These are phyloP conservation scores for Ligustrum vulgare DNA, from an alignment of 257 asterid species.

Conservation along the genomic window DNA sequence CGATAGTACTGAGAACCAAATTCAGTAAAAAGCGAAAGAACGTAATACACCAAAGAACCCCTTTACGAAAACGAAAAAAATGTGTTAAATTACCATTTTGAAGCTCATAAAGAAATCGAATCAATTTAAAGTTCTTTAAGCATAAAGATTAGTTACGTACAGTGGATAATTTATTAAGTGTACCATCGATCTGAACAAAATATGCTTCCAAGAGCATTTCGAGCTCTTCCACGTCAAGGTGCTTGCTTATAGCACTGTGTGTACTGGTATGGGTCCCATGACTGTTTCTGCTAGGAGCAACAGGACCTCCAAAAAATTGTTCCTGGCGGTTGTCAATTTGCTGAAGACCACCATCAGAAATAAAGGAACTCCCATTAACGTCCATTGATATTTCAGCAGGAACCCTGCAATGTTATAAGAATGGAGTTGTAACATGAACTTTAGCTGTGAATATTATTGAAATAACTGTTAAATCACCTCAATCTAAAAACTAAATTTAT, in stretches of 20 bases:
- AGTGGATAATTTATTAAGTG: slow-evolving; percentile 85
- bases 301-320: slow-evolving; percentile 50
- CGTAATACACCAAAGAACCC: background rate
- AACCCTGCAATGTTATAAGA: slow-evolving; percentile 41
- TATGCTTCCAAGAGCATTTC: slow-evolving; percentile 98
- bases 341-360: slow-evolving; percentile 43
- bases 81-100: background rate
- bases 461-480: background rate
- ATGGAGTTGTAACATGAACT: background rate
- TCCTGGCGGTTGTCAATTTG: slow-evolving; percentile 42
- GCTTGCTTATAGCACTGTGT: slow-evolving; percentile 70
- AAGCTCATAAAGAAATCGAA: background rate
- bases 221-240: slow-evolving; percentile 90
- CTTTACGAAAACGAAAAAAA: slow-evolving; percentile 4
- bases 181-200: slow-evolving; percentile 90
- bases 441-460: background rate
- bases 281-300: slow-evolving; percentile 64
- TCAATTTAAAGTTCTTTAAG: background rate
- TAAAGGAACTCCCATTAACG: slow-evolving; percentile 43
- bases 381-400: slow-evolving; percentile 53
- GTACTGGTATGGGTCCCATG: slow-evolving; percentile 71
- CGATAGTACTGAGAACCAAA: background rate
- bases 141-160: slow-evolving; percentile 42
- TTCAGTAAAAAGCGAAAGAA: background rate
- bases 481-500: background rate